Base-by-base conservation (phyloP, 2,329 filamentous ascomycete genomes). In the Zymoseptoria brevis region DNA sequence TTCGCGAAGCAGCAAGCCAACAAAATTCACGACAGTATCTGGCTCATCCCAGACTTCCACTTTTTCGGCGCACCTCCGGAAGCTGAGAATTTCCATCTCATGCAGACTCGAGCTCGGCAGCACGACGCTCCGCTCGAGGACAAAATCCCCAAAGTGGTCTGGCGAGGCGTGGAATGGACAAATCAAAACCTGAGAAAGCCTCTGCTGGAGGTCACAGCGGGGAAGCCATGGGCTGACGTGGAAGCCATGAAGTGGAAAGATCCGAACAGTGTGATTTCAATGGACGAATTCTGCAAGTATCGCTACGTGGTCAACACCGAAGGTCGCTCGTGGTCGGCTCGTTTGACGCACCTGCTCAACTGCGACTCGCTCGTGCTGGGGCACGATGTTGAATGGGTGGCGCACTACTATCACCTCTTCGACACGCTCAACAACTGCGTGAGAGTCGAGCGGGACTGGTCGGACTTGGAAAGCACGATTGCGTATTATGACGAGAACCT, bases 141-240 rank as follows among this genome's bases (percentile, higher is more conserved):
- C 35, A 70, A 71, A 58, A 68, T 68, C 8, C 67, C 62, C 7
- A 67, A 71, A 54, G 63, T 66, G 2, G 64, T 71, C 1, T 73
- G 70, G 69, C 66, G 70, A 3, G 69, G 69, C 8, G 67, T 67
- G 1, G 62, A 67, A 19, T 65, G 66, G 54, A 62, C 69, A 19
- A 67, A 67, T 45, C 51, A 60, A 7, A 61, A 60, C 21, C 62
- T 72, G 8, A 63, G 71, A n/a, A 59, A 71, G 21, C 61, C 67
- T 16, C 62, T 76, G 13, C 26, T 76, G 0, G 57, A 67, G 6
- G 62, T 59, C 2, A 70, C 71, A 2, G 55, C 65, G 2, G 72
- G 66, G 1, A 71, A 74, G 58, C 26, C 62, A 1, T 76, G 74
- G 74, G 69, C 70, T 3, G 73, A 76, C 61, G 72, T 75, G 0